Evolutionary conservation across 1,284 basidiomycete genomes (phyloP).

Genomic region (Ganoderma boninense): DNA sequence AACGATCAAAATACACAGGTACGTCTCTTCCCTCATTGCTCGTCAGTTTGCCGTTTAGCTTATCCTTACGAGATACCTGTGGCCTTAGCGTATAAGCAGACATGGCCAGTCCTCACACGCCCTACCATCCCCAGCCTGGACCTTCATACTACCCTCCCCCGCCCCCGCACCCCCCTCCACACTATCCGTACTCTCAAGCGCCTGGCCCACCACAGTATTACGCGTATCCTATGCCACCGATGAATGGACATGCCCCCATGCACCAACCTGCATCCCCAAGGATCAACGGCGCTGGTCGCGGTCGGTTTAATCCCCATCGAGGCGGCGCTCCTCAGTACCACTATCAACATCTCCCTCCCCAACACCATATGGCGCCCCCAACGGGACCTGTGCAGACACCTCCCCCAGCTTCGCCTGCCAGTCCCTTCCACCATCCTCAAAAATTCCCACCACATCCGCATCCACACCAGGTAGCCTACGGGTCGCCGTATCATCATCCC

Average conservation of each 20-base stretch:
- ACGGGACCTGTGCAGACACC: constrained; percentile 35
- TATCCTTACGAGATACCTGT: background rate
- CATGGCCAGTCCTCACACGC: constrained; percentile 46
- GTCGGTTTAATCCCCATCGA: constrained; percentile 38
- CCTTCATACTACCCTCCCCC: constrained; percentile 42
- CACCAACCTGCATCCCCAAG: constrained; percentile 42
- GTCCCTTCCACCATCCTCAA: constrained; percentile 41
- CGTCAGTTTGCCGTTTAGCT: constrained; percentile 11
- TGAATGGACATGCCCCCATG: constrained; percentile 39
- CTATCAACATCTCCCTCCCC: constrained; percentile 34
- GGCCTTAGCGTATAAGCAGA: constrained; percentile 10
- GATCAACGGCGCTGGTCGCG: constrained; percentile 37
- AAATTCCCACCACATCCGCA: constrained; percentile 40
- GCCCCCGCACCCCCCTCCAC: constrained; percentile 36
- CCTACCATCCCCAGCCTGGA: constrained; percentile 43
- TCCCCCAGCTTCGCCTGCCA: constrained; percentile 37
- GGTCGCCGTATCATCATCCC: constrained; percentile 41
- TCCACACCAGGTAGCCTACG: constrained; percentile 40
- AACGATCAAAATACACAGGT: constrained; percentile 20
- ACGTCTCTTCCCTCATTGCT: constrained; percentile 16
- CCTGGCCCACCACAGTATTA: constrained; percentile 42
- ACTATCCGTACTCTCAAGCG: constrained; percentile 33
- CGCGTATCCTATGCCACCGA: constrained; percentile 40
- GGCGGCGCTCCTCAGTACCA: constrained; percentile 38
- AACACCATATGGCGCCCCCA: constrained; percentile 37